phyloP scores from a whole-genome alignment of 83 land plant genomes.

The Picea abies region DNA sequence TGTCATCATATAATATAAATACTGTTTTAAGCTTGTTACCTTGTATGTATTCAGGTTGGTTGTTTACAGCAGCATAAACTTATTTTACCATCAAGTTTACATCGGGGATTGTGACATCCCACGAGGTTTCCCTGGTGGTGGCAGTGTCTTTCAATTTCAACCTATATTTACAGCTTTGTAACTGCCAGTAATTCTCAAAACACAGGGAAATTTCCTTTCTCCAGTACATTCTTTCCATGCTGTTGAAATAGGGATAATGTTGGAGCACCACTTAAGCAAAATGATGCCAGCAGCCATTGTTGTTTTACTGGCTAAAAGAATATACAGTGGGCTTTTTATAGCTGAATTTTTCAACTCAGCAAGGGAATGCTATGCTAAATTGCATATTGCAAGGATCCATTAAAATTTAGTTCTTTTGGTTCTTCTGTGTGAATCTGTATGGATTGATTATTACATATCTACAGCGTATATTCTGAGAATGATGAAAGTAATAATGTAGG shows the following conservation, averaged over 20 bases:
- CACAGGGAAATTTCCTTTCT: not conserved
- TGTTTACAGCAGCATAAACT: not conserved
- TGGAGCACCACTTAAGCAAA: not conserved
- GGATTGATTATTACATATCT: not conserved
- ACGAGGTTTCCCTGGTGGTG: not conserved
- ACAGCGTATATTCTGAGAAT: not conserved
- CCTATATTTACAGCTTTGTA: not conserved
- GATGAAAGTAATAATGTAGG: not conserved
- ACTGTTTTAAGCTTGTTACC: not conserved
- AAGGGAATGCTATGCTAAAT: not conserved
- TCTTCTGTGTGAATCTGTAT: not conserved
- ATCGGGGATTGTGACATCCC: not conserved
- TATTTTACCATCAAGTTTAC: not conserved
- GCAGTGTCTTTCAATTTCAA: not conserved
- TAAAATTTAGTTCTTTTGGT: not conserved
- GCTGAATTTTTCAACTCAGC: not conserved
- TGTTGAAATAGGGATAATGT: not conserved
- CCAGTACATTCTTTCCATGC: not conserved
- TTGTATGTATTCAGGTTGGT: not conserved
- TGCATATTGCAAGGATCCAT: not conserved
- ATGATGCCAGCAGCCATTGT: not conserved
- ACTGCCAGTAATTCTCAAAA: not conserved
- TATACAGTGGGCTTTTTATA: not conserved
- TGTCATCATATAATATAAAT: not conserved
- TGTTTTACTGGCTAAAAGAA: not conserved